A percentile compares a stretch with the other conserved stretches of the same genome.
These are phyloP conservation scores for Penicillium sp. DNA, from an alignment of 2,329 filamentous ascomycete species.

Conservation along the genomic window DNA sequence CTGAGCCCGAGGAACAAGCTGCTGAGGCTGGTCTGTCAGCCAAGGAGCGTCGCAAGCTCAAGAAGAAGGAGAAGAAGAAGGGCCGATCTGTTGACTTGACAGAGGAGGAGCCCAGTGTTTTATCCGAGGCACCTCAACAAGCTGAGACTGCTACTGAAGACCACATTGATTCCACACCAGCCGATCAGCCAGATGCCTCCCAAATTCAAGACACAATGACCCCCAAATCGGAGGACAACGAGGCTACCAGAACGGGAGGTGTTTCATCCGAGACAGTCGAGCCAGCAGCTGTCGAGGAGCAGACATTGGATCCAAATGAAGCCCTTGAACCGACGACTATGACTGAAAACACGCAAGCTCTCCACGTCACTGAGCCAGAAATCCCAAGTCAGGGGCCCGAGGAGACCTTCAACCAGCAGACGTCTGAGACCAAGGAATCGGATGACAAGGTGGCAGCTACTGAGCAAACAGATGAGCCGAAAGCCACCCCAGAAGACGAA, in stretches of 20 bases:
- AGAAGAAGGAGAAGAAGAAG: slow-evolving; percentile 24
- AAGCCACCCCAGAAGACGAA: slow-evolving; percentile 4
- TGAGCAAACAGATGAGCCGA: too few relatives aligned
- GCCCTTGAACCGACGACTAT: too few relatives aligned
- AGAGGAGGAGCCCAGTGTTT: slow-evolving; percentile 6
- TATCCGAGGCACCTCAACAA: slow-evolving; percentile 5
- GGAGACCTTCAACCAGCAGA: slow-evolving; percentile 8
- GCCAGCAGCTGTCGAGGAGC: too few relatives aligned
- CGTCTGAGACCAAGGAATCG: slow-evolving; percentile 14
- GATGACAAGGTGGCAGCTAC: slow-evolving; percentile 4
- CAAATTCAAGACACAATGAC: slow-evolving; percentile 3
- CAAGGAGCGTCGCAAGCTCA: slow-evolving; percentile 20
- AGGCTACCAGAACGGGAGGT: too few relatives aligned
- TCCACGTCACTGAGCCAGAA: slow-evolving; percentile 6
- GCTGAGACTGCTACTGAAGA: slow-evolving; percentile 4
- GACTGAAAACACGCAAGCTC: neutral
- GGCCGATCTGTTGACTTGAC: slow-evolving; percentile 18
- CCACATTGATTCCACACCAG: slow-evolving; percentile 3
- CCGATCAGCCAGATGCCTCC: slow-evolving; percentile 8
- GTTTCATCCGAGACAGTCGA: too few relatives aligned
- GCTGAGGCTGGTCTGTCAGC: slow-evolving; percentile 12
- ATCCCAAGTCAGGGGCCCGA: slow-evolving; percentile 7
- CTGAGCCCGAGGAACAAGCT: slow-evolving; percentile 6
- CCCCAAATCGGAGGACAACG: too few relatives aligned
- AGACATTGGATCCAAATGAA: neutral